These are phyloP conservation scores for Maudiozyma bulderi DNA, from an alignment of 805 yeast genomes.

Conservation along the genomic window DNA sequence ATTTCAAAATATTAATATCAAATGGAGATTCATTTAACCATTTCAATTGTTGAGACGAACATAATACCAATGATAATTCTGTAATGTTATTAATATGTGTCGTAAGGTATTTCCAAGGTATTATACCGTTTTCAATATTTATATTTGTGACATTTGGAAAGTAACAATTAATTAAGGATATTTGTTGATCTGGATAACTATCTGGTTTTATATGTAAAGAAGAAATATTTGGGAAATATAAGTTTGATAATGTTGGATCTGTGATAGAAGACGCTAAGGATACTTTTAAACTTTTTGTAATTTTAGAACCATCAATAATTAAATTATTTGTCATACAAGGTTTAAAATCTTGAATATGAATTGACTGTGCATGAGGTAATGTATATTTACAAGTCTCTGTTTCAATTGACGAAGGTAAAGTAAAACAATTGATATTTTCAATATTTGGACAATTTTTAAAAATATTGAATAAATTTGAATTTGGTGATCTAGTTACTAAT, in stretches of 20 bases:
- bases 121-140: constrained; percentile 9
- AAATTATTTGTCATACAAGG: background rate
- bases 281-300: constrained; percentile 9
- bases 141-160: constrained; percentile 10
- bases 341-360: constrained; percentile 15
- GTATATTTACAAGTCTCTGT: constrained; percentile 3
- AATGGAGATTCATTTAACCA: constrained; percentile 17
- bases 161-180: constrained; percentile 12
- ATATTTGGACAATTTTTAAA: constrained; percentile 12
- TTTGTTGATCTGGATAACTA: constrained; percentile 5
- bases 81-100: constrained; percentile 3
- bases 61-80: constrained; percentile 8
- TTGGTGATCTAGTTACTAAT: background rate
- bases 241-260: constrained; percentile 10
- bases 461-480: constrained; percentile 5
- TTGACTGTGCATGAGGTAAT: constrained; percentile 17
- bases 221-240: constrained; percentile 13
- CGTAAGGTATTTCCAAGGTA: constrained; percentile 17
- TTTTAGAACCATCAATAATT: constrained; percentile 14
- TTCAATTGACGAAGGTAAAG: constrained; percentile 10
- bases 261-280: constrained; percentile 11
- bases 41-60: constrained; percentile 10
- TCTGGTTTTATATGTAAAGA: constrained; percentile 7
- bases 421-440: constrained; percentile 12
- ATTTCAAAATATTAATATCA: constrained; percentile 3